phyloP scores from a whole-genome alignment of 2,329 filamentous ascomycete genomes.

The Pseudogymnoascus sp. region DNA sequence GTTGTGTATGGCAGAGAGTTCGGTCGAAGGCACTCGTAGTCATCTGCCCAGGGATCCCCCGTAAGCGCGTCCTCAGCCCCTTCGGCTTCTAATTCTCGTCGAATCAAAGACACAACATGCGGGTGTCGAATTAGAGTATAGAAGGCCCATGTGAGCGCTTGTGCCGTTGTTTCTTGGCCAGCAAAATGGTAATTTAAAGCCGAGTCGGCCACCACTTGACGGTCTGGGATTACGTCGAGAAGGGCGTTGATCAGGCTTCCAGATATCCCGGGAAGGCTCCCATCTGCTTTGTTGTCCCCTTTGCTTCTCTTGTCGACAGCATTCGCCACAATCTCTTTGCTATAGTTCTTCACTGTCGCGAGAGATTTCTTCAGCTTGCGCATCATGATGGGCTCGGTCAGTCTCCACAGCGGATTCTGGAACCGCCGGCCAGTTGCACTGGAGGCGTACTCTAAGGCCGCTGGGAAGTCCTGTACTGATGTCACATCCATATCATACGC shows the following conservation, averaged over 20 bases:
- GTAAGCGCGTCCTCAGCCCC: slow-evolving; percentile 14
- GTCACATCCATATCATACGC: slow-evolving; percentile 63
- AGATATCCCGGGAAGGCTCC: slow-evolving; percentile 34
- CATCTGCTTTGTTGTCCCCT: slow-evolving; percentile 21
- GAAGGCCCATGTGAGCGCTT: slow-evolving; percentile 56
- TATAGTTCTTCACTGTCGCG: slow-evolving; percentile 44
- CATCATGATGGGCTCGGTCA: slow-evolving; percentile 49
- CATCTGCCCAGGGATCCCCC: slow-evolving; percentile 12
- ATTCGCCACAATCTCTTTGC: slow-evolving; percentile 47
- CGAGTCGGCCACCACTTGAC: slow-evolving; percentile 52
- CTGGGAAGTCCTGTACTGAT: slow-evolving; percentile 49
- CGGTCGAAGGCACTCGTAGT: slow-evolving; percentile 22
- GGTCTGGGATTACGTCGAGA: slow-evolving; percentile 46
- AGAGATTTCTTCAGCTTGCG: slow-evolving; percentile 41
- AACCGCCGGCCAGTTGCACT: slow-evolving; percentile 52
- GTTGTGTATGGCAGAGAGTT: slow-evolving; percentile 45
- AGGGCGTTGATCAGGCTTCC: slow-evolving; percentile 53
- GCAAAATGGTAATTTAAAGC: slow-evolving; percentile 60
- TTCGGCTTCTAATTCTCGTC: slow-evolving; percentile 32
- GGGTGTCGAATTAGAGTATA: slow-evolving; percentile 50
- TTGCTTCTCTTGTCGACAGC: slow-evolving; percentile 37
- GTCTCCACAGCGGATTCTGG: slow-evolving; percentile 55
- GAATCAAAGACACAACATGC: slow-evolving; percentile 32
- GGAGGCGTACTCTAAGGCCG: slow-evolving; percentile 55
- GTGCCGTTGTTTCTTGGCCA: slow-evolving; percentile 54